A percentile compares a stretch with the other conserved stretches of the same genome.
These are phyloP conservation scores for Darksidea phi DNA, from an alignment of 495 filamentous ascomycete genomes.

Conservation along the genomic window DNA sequence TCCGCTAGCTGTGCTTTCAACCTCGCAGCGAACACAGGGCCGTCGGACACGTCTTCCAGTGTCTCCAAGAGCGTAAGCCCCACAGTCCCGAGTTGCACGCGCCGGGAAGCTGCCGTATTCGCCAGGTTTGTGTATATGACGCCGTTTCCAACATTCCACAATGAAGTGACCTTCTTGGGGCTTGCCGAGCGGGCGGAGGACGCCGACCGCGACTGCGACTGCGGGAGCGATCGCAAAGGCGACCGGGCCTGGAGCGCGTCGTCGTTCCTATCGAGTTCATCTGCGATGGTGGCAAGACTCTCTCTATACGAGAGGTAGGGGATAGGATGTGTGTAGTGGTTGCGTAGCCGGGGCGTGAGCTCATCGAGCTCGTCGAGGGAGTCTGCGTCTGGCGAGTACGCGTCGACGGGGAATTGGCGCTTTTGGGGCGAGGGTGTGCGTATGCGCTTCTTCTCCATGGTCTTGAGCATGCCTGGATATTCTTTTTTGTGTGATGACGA, in stretches of 20 bases:
- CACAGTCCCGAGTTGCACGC: background rate
- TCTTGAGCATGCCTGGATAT: no score
- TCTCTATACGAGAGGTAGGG: background rate
- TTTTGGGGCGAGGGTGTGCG: background rate
- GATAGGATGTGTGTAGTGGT: background rate
- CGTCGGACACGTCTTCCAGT: slow-evolving; percentile 8
- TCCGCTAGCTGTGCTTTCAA: slow-evolving; percentile 7
- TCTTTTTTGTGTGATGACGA: background rate
- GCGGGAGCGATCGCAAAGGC: no score
- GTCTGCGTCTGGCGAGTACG: no score
- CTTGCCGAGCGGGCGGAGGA: background rate
- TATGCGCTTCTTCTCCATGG: background rate
- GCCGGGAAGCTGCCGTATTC: background rate
- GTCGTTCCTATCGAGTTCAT: background rate
- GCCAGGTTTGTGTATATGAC: background rate
- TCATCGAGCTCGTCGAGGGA: background rate
- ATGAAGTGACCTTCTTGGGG: background rate
- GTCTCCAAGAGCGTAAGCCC: slow-evolving; percentile 9
- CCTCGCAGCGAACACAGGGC: slow-evolving; percentile 3
- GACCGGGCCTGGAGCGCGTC: background rate
- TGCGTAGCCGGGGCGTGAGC: background rate
- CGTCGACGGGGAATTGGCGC: background rate
- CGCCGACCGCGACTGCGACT: background rate
- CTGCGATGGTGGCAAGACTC: background rate
- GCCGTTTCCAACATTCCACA: background rate